These are phyloP conservation scores for Lathyrus aphaca DNA, from an alignment of 306 rosid genomes.

Conservation along the genomic window DNA sequence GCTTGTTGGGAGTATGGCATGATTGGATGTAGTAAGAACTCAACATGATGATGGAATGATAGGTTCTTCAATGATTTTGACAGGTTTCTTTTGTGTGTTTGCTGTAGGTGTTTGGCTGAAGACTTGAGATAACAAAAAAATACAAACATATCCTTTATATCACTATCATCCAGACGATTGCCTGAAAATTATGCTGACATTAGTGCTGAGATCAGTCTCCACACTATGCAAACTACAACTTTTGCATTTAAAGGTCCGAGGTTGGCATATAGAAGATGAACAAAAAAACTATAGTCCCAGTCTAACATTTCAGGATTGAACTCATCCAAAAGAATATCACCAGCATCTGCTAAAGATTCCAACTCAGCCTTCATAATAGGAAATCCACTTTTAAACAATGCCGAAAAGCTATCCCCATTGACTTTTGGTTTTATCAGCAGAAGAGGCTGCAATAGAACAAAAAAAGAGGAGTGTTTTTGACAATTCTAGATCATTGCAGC, in stretches of 20 bases:
- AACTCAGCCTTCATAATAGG: slow-evolving; percentile 75
- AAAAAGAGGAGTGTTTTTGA: slow-evolving; percentile 69
- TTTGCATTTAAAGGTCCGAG: slow-evolving; percentile 53
- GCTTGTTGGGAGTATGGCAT: too few species aligned
- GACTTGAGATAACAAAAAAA: too few species aligned
- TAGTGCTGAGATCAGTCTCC: slow-evolving; percentile 68
- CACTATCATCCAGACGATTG: too few species aligned
- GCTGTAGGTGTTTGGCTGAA: too few species aligned
- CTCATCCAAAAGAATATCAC: slow-evolving; percentile 58
- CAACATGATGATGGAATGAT: too few species aligned
- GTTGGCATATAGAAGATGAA: slow-evolving; percentile 50
- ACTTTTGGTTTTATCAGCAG: slow-evolving; percentile 44
- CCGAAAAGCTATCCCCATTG: slow-evolving; percentile 49
- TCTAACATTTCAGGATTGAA: slow-evolving; percentile 58
- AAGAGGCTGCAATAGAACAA: slow-evolving; percentile 65
- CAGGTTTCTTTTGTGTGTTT: too few species aligned
- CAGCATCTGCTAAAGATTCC: slow-evolving; percentile 55
- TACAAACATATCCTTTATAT: too few species aligned
- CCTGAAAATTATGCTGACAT: too few species aligned
- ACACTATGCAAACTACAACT: slow-evolving; percentile 66
- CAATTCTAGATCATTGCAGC: slow-evolving; percentile 56
- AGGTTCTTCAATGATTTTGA: too few species aligned
- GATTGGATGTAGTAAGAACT: too few species aligned
- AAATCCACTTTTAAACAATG: slow-evolving; percentile 54
- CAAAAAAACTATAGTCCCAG: slow-evolving; percentile 74